Evolutionary conservation across 2,329 filamentous ascomycete species (phyloP), one percentile per base, ranked within the genome.

Genomic region (Hymenoscyphus infarciens): DNA sequence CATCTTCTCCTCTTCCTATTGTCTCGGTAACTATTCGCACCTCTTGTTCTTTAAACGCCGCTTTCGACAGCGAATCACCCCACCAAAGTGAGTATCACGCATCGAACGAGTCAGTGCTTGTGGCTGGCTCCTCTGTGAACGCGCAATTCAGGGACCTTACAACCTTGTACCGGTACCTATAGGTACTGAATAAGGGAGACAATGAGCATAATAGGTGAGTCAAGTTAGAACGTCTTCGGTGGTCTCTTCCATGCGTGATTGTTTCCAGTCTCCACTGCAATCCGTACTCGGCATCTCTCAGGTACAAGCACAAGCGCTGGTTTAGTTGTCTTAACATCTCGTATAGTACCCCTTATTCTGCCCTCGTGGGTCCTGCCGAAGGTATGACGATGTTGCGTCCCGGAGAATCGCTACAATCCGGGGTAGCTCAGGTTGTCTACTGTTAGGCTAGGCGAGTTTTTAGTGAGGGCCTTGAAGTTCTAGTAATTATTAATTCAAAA

Each of bases 101-200:
- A 49, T 49, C 22, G 42, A 49, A 22, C 22, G 42, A 49, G n/a
- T 49, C 42, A 49, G 42, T 49, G 42, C 42, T 49, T 27, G n/a
- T n/a, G n/a, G 19, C 19, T 49, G 42, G 42, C 19, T 49, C 42
- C 7, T 25, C 42, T 25, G 11, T 25, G n/a, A 27, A 49, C 42
- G n/a, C 42, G n/a, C n/a, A 49, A 19, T 49, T 19, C 42, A 49
- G 42, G n/a, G 19, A 42, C 42, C 42, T 19, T 8, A 2, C 39
- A 13, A 45, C 16, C 42, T 49, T 8, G 10, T n/a, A 10, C n/a
- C 42, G 25, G 4, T 22, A 19, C n/a, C 6, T 22, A n/a, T n/a
- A n/a, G n/a, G n/a, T n/a, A 49, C 42, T 49, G 42, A 45, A 45
- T 45, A 19, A 42, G 42, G n/a, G 19, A 19, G 16, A 22, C 42